phyloP scores from a whole-genome alignment of 768 basidiomycete species.

The Podaxis mareebaensis region DNA sequence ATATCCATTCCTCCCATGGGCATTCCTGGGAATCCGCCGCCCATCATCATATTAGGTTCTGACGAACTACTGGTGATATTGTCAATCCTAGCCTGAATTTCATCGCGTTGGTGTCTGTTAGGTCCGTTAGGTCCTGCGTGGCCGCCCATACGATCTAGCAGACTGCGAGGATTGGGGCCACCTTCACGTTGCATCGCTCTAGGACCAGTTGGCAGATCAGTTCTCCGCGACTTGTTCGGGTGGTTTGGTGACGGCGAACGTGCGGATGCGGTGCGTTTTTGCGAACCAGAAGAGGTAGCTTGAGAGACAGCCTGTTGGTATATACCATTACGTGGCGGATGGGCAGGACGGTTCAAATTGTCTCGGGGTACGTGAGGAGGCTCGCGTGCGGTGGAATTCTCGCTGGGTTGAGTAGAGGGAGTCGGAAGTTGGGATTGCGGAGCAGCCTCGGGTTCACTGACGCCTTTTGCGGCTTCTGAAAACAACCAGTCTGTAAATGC shows the following conservation, averaged over 20 bases:
- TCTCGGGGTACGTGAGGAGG: slow-evolving; percentile 29
- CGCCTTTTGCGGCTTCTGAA: slow-evolving; percentile 71
- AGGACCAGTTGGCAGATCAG: slow-evolving; percentile 81
- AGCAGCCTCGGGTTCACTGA: slow-evolving; percentile 48
- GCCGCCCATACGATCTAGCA: slow-evolving; percentile 82
- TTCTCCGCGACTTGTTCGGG: slow-evolving; percentile 71
- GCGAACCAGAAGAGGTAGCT: slow-evolving; percentile 48
- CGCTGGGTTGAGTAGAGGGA: slow-evolving; percentile 9
- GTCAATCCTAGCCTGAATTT: slow-evolving; percentile 79
- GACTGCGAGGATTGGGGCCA: slow-evolving; percentile 53
- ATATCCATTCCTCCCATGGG: slow-evolving; percentile 55
- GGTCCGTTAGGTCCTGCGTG: slow-evolving; percentile 42
- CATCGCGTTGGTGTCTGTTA: slow-evolving; percentile 50
- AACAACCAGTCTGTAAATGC: slow-evolving; percentile 92
- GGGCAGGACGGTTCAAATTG: slow-evolving; percentile 47
- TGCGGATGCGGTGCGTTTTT: slow-evolving; percentile 66
- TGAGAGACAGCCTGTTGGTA: slow-evolving; percentile 79
- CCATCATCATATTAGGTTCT: slow-evolving; percentile 59
- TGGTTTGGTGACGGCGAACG: slow-evolving; percentile 67
- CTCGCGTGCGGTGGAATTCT: slow-evolving; percentile 19
- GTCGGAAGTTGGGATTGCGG: slow-evolving; percentile 37
- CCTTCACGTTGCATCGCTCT: slow-evolving; percentile 71
- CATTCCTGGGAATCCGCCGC: slow-evolving; percentile 43
- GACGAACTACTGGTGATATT: slow-evolving; percentile 64
- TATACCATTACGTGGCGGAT: slow-evolving; percentile 54